Evolutionary conservation across 2,329 filamentous ascomycete genomes (phyloP), one percentile per base, ranked within the genome.

Genomic region (Venturia aucupariae): DNA sequence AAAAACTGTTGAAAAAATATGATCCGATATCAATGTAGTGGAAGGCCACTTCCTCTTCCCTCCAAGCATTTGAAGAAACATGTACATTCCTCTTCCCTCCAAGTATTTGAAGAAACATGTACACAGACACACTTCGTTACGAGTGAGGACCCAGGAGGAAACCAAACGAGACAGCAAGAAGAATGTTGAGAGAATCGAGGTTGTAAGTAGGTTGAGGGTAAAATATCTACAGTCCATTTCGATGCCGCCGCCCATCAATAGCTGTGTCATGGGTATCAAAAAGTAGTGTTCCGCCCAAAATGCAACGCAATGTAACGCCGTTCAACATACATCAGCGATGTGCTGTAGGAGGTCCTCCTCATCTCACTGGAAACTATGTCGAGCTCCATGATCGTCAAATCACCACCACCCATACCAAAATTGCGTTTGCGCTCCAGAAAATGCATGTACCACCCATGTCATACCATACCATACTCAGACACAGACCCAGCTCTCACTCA

Each of bases 221-320:
- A 19, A 24, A 22, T 15, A 27, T 27, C 1, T 51, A n/a, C n/a
- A n/a, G n/a, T n/a, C 27, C 46, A 51, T 51, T 27, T 51, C 22
- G 27, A 27, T 51, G 8, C 10, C 22, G 39, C 42, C 22, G 8
- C 46, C 46, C 46, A 27, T 57, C 24, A 27, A n/a, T 57, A 35
- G 51, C 30, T 35, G 30, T 35, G 8, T 35, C 51, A 30, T 57
- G 51, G 51, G 51, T 57, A 57, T 57, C 51, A 57, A 57, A 35
- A 57, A 35, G 51, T 57, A 35, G 30, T 57, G 10, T 11, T 54
- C 51, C 30, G 51, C 51, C 51, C 30, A 57, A 17, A 35, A 57
- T 57, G 27, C 51, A 57, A 35, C 35, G 51, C 51, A 32, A 54
- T 17, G 44, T n/a, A 27, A 51, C 7, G 44, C 46, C 46, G 13